Base-by-base conservation (phyloP, 371 early-diverging fungal genomes). In the Haplosporangium sp. region DNA sequence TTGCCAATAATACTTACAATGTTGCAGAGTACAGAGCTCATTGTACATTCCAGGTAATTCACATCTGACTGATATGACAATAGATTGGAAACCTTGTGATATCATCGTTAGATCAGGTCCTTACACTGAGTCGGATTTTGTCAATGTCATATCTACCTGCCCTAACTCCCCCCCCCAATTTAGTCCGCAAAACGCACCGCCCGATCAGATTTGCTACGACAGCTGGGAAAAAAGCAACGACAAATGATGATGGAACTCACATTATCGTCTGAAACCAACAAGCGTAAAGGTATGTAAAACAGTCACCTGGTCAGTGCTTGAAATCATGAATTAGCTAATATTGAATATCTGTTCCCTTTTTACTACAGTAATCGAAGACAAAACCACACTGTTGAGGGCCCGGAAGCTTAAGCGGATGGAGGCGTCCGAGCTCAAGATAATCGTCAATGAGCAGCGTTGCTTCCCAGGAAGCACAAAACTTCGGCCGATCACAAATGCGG, bases 1-100 rank as follows among this genome's bases (percentile, higher is more conserved):
- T 86, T 58, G 88, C 85, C 53, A 84, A 83, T 47, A 82, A 74
- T 27, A 84, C 87, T 38, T 87, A 82, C 69, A 86, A 87, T 67
- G 88, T 88, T 5, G 75, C 86, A 39, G 88, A 88, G 70, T 90
- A 90, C 63, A 86, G 87, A 72, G 89, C 90, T 0, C 67, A 78
- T 45, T 78, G 78, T 67, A 69, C 78, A 15, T 78, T 66, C 55
- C 78, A 78, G 67, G 73, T 78, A 66, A 15, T 48, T 48, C 17
- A 48, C 5, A 27, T 48, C 17, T n/a, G 48, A 48, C n/a, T 17
- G 17, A 17, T 15, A 17, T 17, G 9, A 48, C 5, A 5, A n/a
- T 27, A 48, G 48, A 13, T 17, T 4, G 5, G 5, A 48, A 17
- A n/a, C 2, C 48, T 3, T 48, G 17, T 48, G 48, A 48, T 48